These are phyloP conservation scores for Carallia brachiata DNA, from an alignment of 345 rosid genomes.

Conservation along the genomic window DNA sequence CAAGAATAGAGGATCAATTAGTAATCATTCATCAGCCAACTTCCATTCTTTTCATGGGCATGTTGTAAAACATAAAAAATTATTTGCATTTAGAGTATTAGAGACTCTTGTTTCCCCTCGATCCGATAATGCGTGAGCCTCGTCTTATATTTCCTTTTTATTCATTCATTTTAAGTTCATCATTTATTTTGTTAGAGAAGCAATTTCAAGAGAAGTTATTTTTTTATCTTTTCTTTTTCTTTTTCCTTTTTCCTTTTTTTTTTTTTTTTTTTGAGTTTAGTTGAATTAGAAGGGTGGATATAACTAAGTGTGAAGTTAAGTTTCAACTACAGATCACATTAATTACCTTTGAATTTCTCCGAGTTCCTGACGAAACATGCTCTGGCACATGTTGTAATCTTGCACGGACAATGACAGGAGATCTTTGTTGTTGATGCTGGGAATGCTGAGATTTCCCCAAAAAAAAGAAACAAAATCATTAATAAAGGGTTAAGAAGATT, in stretches of 20 bases:
- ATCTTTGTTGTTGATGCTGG: neutral
- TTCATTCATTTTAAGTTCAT: too few species aligned
- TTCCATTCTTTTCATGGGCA: neutral
- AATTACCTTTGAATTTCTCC: conserved; percentile 9
- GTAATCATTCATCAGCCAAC: neutral
- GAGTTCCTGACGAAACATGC: conserved; percentile 5
- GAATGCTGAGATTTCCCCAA: neutral
- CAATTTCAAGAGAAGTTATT: rapidly evolving
- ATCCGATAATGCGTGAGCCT: too few species aligned
- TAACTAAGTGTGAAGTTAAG: neutral
- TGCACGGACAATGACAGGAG: conserved; percentile 7
- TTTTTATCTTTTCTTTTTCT: too few species aligned
- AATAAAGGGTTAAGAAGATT: neutral
- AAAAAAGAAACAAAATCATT: neutral
- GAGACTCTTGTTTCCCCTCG: too few species aligned
- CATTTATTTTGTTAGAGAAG: too few species aligned
- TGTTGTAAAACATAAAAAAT: neutral
- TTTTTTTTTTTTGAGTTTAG: too few species aligned
- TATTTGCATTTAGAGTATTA: too few species aligned
- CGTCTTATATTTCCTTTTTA: too few species aligned
- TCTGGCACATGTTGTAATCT: conserved; percentile 17
- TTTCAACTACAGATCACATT: neutral
- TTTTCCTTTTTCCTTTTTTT: too few species aligned
- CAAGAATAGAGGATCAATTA: neutral
- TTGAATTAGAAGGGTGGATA: too few species aligned